Conservation (phyloP, 2,329 filamentous ascomycete genomes). For the Fusarium neocosmosporiellum region DNA sequence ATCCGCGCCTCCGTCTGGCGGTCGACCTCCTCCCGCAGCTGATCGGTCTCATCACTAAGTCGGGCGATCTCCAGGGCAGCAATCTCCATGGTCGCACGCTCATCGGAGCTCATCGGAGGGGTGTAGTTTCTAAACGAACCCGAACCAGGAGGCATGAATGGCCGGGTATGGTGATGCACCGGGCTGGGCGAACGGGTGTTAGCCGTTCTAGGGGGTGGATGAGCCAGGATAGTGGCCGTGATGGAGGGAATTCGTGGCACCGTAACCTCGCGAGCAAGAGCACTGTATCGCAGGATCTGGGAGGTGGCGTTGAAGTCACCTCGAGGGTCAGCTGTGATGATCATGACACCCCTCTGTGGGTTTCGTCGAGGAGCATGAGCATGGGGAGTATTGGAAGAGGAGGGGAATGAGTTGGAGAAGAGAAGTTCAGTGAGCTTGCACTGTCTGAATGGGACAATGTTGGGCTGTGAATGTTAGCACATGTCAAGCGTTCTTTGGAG, state of each 20-base stretch:
- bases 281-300: slow-evolving; percentile 94
- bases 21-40: slow-evolving; percentile 75
- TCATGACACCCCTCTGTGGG: slow-evolving; percentile 92
- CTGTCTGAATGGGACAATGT: slow-evolving; percentile 81
- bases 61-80: slow-evolving; percentile 84
- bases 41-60: slow-evolving; percentile 78
- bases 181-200: slow-evolving; percentile 45
- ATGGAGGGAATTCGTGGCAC: slow-evolving; percentile 89
- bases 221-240: slow-evolving; percentile 73
- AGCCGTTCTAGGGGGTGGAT: slow-evolving; percentile 43
- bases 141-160: slow-evolving; percentile 55
- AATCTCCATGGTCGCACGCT: slow-evolving; percentile 81
- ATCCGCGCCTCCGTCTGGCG: slow-evolving; percentile 77
- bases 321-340: slow-evolving; percentile 91
- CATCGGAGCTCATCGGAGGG: slow-evolving; percentile 55
- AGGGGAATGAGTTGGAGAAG: slow-evolving; percentile 89
- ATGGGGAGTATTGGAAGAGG: slow-evolving; percentile 57
- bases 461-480: slow-evolving; percentile 62
- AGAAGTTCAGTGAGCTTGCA: slow-evolving; percentile 88
- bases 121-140: slow-evolving; percentile 53
- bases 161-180: slow-evolving; percentile 50
- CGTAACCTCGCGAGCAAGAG: slow-evolving; percentile 90
- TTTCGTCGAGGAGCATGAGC: slow-evolving; percentile 62
- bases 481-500: neutral
- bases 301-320: slow-evolving; percentile 98